Evolutionary conservation across 441 rosid species (phyloP), one percentile per base, ranked within the genome.

Genomic region (Dalechampia spathulata): DNA sequence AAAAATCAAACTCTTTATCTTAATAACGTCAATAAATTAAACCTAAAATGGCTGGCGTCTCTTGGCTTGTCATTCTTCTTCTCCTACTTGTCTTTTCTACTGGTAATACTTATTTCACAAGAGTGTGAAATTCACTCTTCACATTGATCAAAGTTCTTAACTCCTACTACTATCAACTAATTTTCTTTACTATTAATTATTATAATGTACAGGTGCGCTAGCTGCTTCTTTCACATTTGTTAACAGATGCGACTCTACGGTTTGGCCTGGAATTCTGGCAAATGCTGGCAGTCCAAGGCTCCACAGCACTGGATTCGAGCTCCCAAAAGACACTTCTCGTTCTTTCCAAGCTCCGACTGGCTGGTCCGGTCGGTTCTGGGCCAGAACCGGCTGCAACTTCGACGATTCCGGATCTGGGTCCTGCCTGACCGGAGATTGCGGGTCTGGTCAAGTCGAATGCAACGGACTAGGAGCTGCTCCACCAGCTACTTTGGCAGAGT

Each of bases 311-410:
- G 97, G 97, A 7, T 92, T 92, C 72, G 67, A 75, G 13, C 96
- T 89, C 12, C 78, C 74, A 8, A 68, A 59, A 19, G 96, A 81
- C 25, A 75, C 82, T 43, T 60, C 83, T 59, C 75, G 75, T 52
- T 57, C 81, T 16, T 67, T 89, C 7, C 45, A 49, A 61, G 96
- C 92, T 0, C 99, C 99, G 3, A 46, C 83, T 1, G 82, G 95
- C n/a, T 93, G 99, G 99, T 94, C 88, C 2, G 99, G 99, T 27
- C 77, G 99, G 8, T 83, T 93, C 78, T 93, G 99, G 99, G 97
- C 85, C 2, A 66, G 97, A 21, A 85, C 97, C 7, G 80, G 65
- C 56, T 92, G 98, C 69, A 50, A 71, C 45, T 64, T 75, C 25
- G 90, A 83, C 70, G 62, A 85, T 32, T 45, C 74, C 14, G 88